phyloP scores from a whole-genome alignment of 2,329 filamentous ascomycete species.

The Colletotrichum sp. region DNA sequence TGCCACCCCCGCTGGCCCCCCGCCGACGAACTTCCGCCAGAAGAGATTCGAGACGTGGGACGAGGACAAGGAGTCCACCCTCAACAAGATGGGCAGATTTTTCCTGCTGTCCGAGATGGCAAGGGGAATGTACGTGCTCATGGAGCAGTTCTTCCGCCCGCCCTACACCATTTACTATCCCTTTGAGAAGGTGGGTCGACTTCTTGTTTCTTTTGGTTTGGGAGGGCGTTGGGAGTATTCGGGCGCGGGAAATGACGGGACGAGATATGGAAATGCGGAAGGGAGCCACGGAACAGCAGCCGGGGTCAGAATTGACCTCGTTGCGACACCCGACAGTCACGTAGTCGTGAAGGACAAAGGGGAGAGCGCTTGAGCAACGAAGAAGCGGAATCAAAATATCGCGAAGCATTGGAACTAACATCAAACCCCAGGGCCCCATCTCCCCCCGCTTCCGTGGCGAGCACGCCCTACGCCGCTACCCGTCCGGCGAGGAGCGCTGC shows the following conservation, averaged over 20 bases:
- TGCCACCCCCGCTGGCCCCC: conserved; percentile 77
- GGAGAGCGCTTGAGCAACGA: not conserved
- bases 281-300: not conserved
- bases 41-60: conserved; percentile 79
- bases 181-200: conserved; percentile 81
- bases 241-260: not conserved
- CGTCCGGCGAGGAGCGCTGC: conserved; percentile 96
- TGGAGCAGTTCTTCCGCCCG: conserved; percentile 98
- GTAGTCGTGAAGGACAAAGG: accelerated
- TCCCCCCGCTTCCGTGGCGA: conserved; percentile 98
- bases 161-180: conserved; percentile 99
- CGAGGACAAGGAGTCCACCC: conserved; percentile 74
- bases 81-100: conserved; percentile 89
- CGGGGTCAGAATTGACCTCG: not conserved
- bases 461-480: conserved; percentile 94
- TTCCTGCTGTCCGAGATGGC: conserved; percentile 96
- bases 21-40: conserved; percentile 81
- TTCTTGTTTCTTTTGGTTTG: not conserved
- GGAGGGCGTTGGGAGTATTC: not conserved
- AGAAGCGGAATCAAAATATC: not conserved
- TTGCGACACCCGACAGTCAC: not conserved
- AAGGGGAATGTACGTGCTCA: conserved; percentile 94
- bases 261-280: not conserved
- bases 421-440: conserved; percentile 73
- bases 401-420: not conserved